A percentile compares a stretch with the other conserved stretches of the same genome.
These are phyloP conservation scores for Malus hybrid DNA, from an alignment of 331 rosid genomes.

Conservation along the genomic window DNA sequence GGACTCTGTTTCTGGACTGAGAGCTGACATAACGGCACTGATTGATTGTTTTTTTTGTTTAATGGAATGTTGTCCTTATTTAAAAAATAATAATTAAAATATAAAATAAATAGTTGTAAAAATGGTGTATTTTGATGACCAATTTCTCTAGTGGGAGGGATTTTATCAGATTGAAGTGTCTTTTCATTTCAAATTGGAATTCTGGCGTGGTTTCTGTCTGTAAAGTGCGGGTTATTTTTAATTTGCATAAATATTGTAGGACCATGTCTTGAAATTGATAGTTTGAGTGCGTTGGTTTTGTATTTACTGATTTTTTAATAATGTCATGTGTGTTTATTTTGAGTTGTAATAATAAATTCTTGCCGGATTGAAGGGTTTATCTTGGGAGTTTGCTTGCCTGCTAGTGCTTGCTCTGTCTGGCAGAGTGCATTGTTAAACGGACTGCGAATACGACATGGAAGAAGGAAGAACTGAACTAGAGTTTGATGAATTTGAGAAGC, in stretches of 20 bases:
- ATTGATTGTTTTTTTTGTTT: neutral
- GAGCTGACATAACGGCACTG: slow-evolving; percentile 2
- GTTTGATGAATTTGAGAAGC: slow-evolving; percentile 41
- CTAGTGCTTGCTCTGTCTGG: slow-evolving; percentile 9
- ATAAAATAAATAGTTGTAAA: neutral
- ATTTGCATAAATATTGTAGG: neutral
- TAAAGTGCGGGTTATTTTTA: neutral
- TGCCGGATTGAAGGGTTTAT: neutral
- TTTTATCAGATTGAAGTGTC: neutral
- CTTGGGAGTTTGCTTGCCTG: neutral
- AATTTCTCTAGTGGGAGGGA: neutral
- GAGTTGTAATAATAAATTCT: neutral
- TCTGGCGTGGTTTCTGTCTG: neutral
- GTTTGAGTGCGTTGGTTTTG: neutral
- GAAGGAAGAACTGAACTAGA: slow-evolving; percentile 22
- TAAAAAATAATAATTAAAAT: neutral
- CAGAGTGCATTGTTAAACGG: neutral
- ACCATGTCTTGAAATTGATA: neutral
- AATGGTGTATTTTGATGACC: neutral
- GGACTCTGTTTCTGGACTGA: slow-evolving; percentile 5
- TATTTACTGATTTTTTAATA: neutral
- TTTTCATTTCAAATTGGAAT: neutral
- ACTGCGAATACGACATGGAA: slow-evolving; percentile 22
- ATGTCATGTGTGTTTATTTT: neutral
- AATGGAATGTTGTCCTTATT: neutral